A percentile compares a stretch with the other conserved stretches of the same genome.
Evolutionary conservation across 2,329 filamentous ascomycete species (phyloP).

Genomic region (Septoria linicola): DNA sequence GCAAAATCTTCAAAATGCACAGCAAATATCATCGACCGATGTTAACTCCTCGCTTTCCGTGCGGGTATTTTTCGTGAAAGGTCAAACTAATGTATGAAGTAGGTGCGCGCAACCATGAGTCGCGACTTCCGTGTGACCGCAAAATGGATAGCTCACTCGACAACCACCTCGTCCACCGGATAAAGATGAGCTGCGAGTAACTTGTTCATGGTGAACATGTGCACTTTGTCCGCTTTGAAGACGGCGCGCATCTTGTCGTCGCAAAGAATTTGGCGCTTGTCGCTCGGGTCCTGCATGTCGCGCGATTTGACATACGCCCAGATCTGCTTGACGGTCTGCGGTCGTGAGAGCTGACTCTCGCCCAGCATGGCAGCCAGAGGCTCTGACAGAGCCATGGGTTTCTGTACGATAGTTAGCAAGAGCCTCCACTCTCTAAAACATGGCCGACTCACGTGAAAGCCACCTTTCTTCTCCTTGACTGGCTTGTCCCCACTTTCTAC

Average conservation of each 20-base stretch:
- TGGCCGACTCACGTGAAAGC: constrained; percentile 69
- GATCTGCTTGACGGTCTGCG: constrained; percentile 92
- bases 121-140: too few species aligned
- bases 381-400: constrained; percentile 72
- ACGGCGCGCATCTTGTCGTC: constrained; percentile 89
- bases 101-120: too few species aligned
- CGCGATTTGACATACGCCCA: constrained; percentile 93
- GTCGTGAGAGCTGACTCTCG: constrained; percentile 78
- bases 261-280: constrained; percentile 90
- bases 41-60: too few species aligned
- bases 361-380: constrained; percentile 69
- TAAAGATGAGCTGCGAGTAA: constrained; percentile 87
- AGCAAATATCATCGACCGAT: too few species aligned
- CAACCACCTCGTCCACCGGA: constrained; percentile 64
- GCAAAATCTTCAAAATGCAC: too few species aligned
- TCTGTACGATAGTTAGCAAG: constrained; percentile 43
- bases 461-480: constrained; percentile 73
- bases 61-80: too few species aligned
- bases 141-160: too few species aligned
- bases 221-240: constrained; percentile 85
- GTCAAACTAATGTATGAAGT: too few species aligned
- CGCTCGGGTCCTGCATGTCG: constrained; percentile 82
- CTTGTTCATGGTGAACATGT: constrained; percentile 99
- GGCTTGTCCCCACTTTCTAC: constrained; percentile 49
- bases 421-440: not conserved